phyloP scores from a whole-genome alignment of 2,329 filamentous ascomycete species.

The Scortechinia acanthostroma region DNA sequence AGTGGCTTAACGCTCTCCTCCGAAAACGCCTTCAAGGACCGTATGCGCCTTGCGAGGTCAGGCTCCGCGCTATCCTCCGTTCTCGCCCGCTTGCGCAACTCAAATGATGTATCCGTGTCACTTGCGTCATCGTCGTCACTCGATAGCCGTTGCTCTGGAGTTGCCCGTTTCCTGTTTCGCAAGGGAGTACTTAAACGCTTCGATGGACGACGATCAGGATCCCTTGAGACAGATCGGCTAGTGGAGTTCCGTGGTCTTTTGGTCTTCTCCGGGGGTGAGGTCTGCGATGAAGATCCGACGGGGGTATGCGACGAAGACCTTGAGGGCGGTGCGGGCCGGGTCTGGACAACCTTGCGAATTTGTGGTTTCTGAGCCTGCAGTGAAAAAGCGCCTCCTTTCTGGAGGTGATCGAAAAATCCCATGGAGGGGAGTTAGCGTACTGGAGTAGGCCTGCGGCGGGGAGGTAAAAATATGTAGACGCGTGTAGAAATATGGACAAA shows the following conservation, averaged over 20 bases:
- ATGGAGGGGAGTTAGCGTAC: conserved; percentile 14
- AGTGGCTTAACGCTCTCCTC: conserved; percentile 22
- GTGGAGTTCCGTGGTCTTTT: not conserved
- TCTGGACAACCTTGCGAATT: conserved; percentile 28
- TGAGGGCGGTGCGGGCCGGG: conserved; percentile 17
- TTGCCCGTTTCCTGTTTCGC: conserved; percentile 23
- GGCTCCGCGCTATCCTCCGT: conserved; percentile 26
- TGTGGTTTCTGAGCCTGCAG: conserved; percentile 28
- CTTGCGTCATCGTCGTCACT: conserved; percentile 27
- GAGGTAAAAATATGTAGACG: conserved; percentile 1
- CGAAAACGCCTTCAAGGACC: conserved; percentile 30
- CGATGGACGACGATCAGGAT: conserved; percentile 13
- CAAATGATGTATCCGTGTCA: conserved; percentile 19
- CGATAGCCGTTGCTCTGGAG: conserved; percentile 24
- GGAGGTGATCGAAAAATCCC: conserved; percentile 33
- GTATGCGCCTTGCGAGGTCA: conserved; percentile 25
- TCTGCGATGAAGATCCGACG: conserved; percentile 6
- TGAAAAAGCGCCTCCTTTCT: conserved; percentile 29
- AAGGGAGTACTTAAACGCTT: conserved; percentile 18
- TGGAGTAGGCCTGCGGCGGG: not conserved
- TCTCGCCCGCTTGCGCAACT: conserved; percentile 21
- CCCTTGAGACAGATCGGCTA: conserved; percentile 13
- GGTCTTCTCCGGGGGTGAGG: not conserved
- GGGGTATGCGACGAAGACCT: conserved; percentile 14
- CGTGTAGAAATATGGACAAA: not conserved